Base-by-base conservation (phyloP, 768 basidiomycete species). In the Phylloporus rhodoxanthus region DNA sequence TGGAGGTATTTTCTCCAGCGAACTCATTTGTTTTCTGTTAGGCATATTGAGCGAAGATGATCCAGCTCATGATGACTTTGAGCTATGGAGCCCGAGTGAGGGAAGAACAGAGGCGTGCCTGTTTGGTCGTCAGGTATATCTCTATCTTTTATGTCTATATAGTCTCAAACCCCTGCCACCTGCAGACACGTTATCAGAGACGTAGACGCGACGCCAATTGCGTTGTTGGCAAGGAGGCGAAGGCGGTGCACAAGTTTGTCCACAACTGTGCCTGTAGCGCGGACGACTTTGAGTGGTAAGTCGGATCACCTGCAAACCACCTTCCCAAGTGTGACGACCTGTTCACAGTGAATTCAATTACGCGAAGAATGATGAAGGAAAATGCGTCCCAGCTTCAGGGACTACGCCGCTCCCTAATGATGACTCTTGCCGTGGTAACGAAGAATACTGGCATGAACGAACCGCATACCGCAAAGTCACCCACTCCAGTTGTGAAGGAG, bases 21-120 rank as follows among this genome's bases (percentile, higher is more conserved):
- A 19, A 39, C 61, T 52, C 9, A 50, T 21, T 15, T 14, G 32
- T 37, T 9, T 46, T 20, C 30, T 48, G 30, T 1, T 53, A 95
- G 93, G 94, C 66, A 69, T 74, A 1, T 69, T 94, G 40, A 79
- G 76, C 51, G 44, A 77, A 5, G 77, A 91, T 1, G 71, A 96
- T 59, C 85, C 93, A 7, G 77, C 75, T 15, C 71, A 84, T 33
- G 94, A 97, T 62, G 96, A 99, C 70, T 98, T 98, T 63, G 94
- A 98, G 64, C 70, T 96, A 2, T 98, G 96, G 96, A 92, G 87
- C 63, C 96, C 95, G 0, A 90, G 88, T 50, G 87, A 94, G 61
- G 84, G 83, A 40, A 81, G 96, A n/a, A 71, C 78, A 29, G 93
- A 98, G 61, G 72, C 73, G 8, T 99, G 96, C 68, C 70, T 98